Base-by-base conservation (phyloP, 2,329 filamentous ascomycete genomes). In the Talaromyces pinophilus region DNA sequence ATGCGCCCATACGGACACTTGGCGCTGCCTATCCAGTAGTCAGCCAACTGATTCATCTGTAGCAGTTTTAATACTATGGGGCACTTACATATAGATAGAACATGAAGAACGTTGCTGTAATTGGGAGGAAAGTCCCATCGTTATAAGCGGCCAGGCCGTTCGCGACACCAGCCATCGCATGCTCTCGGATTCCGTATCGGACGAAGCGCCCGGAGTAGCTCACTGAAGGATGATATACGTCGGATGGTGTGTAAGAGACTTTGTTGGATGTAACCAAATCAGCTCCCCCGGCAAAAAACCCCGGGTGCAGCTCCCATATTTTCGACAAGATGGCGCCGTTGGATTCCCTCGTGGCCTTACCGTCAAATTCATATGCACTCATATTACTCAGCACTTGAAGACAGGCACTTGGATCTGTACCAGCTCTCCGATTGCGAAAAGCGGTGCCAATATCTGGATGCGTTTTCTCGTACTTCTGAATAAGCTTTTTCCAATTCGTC, bases 181-280 rank as follows among this genome's bases (percentile, higher is more conserved):
- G 92, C 85, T 96, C 92, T 81, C 92, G 91, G 75, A 96, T 92
- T 87, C 92, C 92, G 77, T 93, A 95, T 80, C 92, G 90, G 79
- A 96, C 83, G 69, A 86, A 87, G 1, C 86, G 81, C 2, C 86
- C 85, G 0, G 46, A 19, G 28, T 54, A 52, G 46, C 46, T 0
- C 7, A n/a, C 15, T 46, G 42, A n/a, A 46, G 42, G 42, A n/a
- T n/a, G 15, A n/a, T n/a, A 46, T 8, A 46, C 17, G n/a, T 46
- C 42, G 3, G 42, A 46, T 19, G 17, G 17, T 8, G 13, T 46
- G 15, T 46, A 46, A 6, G 13, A 8, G 15, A 46, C 6, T n/a
- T 46, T 46, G 17, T 46, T 46, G 6, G 42, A 46, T 8, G 17
- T 46, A n/a, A 46, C 42, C n/a, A 46, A n/a, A 7, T 46, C 42